Evolutionary conservation across 2,329 filamentous ascomycete genomes (phyloP), one percentile per base, ranked within the genome.

Genomic region (Pezicula radicicola): DNA sequence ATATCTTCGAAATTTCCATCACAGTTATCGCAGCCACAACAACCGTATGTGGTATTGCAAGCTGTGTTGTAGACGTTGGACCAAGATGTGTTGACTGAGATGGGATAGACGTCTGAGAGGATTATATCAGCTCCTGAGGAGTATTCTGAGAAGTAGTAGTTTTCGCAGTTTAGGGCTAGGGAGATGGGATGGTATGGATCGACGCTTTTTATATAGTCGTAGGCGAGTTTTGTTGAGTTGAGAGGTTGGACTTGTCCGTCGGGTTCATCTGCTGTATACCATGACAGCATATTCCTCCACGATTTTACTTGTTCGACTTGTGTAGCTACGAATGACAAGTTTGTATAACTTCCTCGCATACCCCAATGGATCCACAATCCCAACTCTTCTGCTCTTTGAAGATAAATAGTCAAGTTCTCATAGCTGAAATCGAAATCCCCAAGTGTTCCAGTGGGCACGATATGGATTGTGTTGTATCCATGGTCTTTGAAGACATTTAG

Each of bases 221-320:
- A 77, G 0, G 74, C 67, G 12, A 68, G 55, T 4, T 55, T 56
- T 0, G 76, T 75, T 1, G 73, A 70, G 57, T 75, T 71, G 12
- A 77, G 61, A 2, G 75, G 68, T 35, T 63, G 48, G 0, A 28
- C 25, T 50, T 56, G 51, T 18, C 60, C 60, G 57, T 79, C 77
- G 5, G 75, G 72, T 56, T 79, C 77, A 54, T 79, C 76, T 16
- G 69, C 66, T 73, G 82, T 82, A n/a, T 81, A 66, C 3, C 78
- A 56, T 27, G 84, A 63, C 1, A 82, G 81, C 1, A 72, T 68
- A 6, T 35, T 46, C 79, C 65, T 51, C 12, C 51, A 49, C 3
- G 35, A 40, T n/a, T 55, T 58, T 1, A 58, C 19, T 46, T 48
- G 44, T n/a, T 54, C 50, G 5, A 58, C 54, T 52, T 58, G 55